Evolutionary conservation across 805 yeast species (phyloP), one percentile per base, ranked within the genome.

Genomic region (Candida tallmaniae): DNA sequence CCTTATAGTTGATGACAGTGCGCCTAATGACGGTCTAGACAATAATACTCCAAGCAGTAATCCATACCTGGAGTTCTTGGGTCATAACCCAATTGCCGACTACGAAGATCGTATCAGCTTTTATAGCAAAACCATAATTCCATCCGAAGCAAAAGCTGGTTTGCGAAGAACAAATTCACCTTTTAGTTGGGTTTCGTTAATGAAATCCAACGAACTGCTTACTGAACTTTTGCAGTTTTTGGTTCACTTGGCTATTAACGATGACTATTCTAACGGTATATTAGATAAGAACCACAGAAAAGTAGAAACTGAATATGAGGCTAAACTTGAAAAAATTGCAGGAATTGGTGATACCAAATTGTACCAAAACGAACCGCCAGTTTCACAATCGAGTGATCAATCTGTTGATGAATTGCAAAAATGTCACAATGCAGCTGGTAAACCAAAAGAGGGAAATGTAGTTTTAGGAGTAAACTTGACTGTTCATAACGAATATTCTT

Each of bases 11-110:
- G 13, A 20, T 6, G 19, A n/a, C n/a, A n/a, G n/a, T n/a, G 8
- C 27, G 23, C 13, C 27, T 7, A 14, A 25, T 8, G 16, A 25
- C 27, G 27, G 13, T 12, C 25, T 12, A 21, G 14, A 17, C 24
- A 9, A n/a, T 9, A 19, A 6, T 27, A 19, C n/a, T n/a, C 7
- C 15, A 7, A n/a, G n/a, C n/a, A n/a, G 11, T 23, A 7, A 27
- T n/a, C 29, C 29, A 9, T 31, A 18, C 16, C 15, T 8, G 8
- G 36, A 36, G 11, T 28, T 23, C 6, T n/a, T 40, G 15, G 44
- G 41, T 5, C 7, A 21, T 8, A 32, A 37, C 22, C 44, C 44
- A 4, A 19, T 37, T 2, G 36, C 31, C 17, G 23, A n/a, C 15
- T 6, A 14, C 22, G 36, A 33, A 11, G 36, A 33, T 18, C 21